Evolutionary conservation across 805 yeast genomes (phyloP).

Genomic region (Kodamaea laetipori): DNA sequence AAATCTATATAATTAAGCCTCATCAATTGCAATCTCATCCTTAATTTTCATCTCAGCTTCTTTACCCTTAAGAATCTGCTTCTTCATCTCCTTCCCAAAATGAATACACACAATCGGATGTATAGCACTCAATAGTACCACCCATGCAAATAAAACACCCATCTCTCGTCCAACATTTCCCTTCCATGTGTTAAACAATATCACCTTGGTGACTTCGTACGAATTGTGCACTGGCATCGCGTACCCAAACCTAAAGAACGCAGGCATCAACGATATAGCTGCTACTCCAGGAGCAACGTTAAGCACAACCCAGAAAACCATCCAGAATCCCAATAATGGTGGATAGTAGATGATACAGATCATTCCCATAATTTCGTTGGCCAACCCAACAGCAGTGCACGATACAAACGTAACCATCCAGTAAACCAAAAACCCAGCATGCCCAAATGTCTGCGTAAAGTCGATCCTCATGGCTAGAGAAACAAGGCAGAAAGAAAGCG

Average conservation of each 20-base stretch:
- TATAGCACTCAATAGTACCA: slow-evolving; percentile 47
- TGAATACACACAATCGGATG: slow-evolving; percentile 49
- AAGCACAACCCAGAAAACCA: slow-evolving; percentile 30
- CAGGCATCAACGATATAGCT: slow-evolving; percentile 34
- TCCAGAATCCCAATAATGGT: slow-evolving; percentile 60
- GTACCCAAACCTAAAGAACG: slow-evolving; percentile 37
- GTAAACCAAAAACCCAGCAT: slow-evolving; percentile 68
- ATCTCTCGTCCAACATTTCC: slow-evolving; percentile 33
- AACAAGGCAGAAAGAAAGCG: slow-evolving; percentile 59
- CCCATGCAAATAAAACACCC: slow-evolving; percentile 35
- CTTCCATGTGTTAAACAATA: slow-evolving; percentile 37
- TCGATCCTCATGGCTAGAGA: slow-evolving; percentile 70
- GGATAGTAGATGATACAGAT: slow-evolving; percentile 57
- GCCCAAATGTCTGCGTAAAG: slow-evolving; percentile 59
- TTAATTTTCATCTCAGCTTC: too few relatives aligned
- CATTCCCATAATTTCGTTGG: slow-evolving; percentile 65
- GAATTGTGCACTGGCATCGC: slow-evolving; percentile 39
- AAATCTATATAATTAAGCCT: too few relatives aligned
- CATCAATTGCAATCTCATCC: too few relatives aligned
- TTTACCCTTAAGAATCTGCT: too few relatives aligned
- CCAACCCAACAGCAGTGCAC: slow-evolving; percentile 76
- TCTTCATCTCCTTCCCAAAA: slow-evolving; percentile 38
- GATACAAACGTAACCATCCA: slow-evolving; percentile 72
- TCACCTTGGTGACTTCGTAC: slow-evolving; percentile 34
- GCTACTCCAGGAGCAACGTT: slow-evolving; percentile 36